Base-by-base conservation (phyloP, 768 basidiomycete species). In the Phaeotremella skinneri region DNA sequence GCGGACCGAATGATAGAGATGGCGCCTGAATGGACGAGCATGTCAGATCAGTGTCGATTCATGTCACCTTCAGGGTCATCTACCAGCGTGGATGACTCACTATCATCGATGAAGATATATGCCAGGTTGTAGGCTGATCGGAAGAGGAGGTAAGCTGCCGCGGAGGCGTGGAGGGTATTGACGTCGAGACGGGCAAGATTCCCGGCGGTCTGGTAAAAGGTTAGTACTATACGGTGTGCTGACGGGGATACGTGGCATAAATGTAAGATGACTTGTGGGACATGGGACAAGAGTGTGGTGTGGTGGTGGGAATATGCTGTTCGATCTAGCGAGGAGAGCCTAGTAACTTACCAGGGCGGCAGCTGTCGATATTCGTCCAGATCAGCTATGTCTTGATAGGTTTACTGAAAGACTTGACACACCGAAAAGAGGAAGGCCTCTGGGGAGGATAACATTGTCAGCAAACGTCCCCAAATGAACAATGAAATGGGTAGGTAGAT, bases 101-200 rank as follows among this genome's bases (percentile, higher is more conserved):
- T 52, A 50, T 64, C 52, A 13, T 62, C 62, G 45, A 63, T 62
- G 26, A 63, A 47, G 45, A 70, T 59, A 47, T 70, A 70, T 2
- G 58, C 56, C 32, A 70, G 45, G 31, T 55, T 67, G 62, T 67
- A 70, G 16, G 51, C 59, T 4, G 56, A 49, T 17, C 69, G 43
- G 31, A 49, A 55, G 37, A 58, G n/a, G 7, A 70, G 26, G 27
- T 49, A 70, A 6, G 49, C 39, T 2, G 26, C 51, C 1, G 69
- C 63, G 29, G 53, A 55, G 31, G 50, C 49, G 47, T 70, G 61
- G 3, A 70, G 49, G 20, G 59, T 42, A 1, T 29, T 26, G n/a
- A 50, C 41, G 26, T 56, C 55, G 17, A 72, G 58, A 17, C 53
- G 60, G 14, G 70, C 70, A 21, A 54, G 59, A 42, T 69, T 69